These are phyloP conservation scores for Triticum timopheevii DNA, from an alignment of 176 grass and related monocot species.

Conservation along the genomic window DNA sequence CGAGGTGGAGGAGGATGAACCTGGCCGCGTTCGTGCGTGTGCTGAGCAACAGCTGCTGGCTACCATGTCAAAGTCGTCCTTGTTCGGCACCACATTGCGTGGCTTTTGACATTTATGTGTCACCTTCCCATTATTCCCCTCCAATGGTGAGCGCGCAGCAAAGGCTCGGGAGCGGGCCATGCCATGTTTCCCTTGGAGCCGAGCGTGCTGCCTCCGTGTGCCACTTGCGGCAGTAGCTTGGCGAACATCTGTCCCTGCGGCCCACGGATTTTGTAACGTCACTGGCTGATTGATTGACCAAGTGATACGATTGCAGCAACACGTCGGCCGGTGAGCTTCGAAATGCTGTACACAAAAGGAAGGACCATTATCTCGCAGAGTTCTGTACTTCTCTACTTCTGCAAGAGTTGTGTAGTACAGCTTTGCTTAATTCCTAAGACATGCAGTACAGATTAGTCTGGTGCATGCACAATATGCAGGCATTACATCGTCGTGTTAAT, in stretches of 20 bases:
- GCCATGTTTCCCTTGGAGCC: not conserved
- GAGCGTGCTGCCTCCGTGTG: not conserved
- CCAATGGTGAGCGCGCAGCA: not conserved
- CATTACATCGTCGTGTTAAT: too few species aligned
- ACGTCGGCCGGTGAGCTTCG: not conserved
- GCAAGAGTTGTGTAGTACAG: too few species aligned
- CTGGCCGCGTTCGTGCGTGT: not conserved
- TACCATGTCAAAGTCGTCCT: not conserved
- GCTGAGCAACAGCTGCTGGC: not conserved
- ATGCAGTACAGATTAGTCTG: too few species aligned
- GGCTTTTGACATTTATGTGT: slow-evolving; percentile 1
- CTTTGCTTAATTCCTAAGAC: too few species aligned
- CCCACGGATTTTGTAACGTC: too few species aligned
- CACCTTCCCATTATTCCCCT: not conserved
- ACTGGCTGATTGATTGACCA: too few species aligned
- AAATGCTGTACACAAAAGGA: not conserved
- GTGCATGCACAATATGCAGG: too few species aligned
- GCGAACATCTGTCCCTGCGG: too few species aligned
- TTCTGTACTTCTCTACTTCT: too few species aligned
- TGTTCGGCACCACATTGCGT: not conserved
- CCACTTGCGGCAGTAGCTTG: too few species aligned
- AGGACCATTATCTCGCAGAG: too few species aligned
- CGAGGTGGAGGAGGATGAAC: slow-evolving; percentile 15
- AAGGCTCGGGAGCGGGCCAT: not conserved
- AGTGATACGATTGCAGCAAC: not conserved